Evolutionary conservation across 345 rosid species (phyloP).

Genomic region (Cardamine occulta): DNA sequence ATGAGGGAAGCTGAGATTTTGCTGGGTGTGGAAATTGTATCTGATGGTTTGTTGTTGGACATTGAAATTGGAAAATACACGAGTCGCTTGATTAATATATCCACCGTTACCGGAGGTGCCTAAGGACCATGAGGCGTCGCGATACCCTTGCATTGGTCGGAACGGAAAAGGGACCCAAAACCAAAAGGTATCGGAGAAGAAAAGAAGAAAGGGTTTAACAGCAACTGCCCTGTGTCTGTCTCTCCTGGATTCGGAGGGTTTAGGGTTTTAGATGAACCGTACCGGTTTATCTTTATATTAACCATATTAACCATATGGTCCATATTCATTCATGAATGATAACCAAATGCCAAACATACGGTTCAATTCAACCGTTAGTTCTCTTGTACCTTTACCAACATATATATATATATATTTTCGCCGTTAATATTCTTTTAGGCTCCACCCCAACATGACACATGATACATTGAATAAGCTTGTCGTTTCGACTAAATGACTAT

Average conservation of each 20-base stretch:
- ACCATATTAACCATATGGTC: neutral
- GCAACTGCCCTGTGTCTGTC: neutral
- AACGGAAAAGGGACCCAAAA: neutral
- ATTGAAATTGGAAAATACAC: slow-evolving; percentile 34
- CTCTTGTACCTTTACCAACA: neutral
- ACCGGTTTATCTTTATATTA: neutral
- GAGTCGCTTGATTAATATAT: slow-evolving; percentile 23
- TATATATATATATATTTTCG: neutral
- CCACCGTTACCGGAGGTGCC: slow-evolving; percentile 23
- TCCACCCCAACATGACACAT: slow-evolving; percentile 16
- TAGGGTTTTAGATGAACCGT: slow-evolving; percentile 7
- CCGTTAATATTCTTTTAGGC: neutral
- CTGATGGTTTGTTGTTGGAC: slow-evolving; percentile 34
- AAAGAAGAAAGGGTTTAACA: slow-evolving; percentile 13
- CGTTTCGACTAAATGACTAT: slow-evolving; percentile 9
- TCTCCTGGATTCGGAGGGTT: neutral
- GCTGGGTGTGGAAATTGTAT: slow-evolving; percentile 39
- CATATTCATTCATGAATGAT: neutral
- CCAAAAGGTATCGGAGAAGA: neutral
- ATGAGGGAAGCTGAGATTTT: slow-evolving; percentile 42
- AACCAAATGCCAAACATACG: neutral
- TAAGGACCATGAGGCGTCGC: slow-evolving; percentile 31
- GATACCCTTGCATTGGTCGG: slow-evolving; percentile 33
- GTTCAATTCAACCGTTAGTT: neutral
- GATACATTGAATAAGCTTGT: slow-evolving; percentile 26